Conservation (phyloP, 768 basidiomycete genomes). For the Pleurotus sapidus region DNA sequence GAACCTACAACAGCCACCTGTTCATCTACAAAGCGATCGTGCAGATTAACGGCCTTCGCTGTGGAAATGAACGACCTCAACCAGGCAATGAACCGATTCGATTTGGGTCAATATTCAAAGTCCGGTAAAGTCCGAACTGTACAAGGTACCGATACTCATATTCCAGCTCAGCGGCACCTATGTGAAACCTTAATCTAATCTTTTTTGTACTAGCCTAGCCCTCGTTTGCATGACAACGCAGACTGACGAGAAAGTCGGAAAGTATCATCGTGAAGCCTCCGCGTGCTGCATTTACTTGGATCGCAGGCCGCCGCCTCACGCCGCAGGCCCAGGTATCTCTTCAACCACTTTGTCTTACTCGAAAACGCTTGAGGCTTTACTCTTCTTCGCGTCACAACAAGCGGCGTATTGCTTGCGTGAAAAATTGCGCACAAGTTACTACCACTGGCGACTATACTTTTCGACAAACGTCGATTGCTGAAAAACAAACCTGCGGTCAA, state of each 20-base stretch:
- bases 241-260: background rate
- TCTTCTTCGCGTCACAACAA: too few species aligned
- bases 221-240: conserved; percentile 3
- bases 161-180: background rate
- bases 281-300: background rate
- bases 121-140: conserved; percentile 5
- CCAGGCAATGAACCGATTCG: conserved; percentile 1
- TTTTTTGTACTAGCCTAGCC: conserved; percentile 8
- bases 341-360: too few species aligned
- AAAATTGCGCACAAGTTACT: too few species aligned
- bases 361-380: too few species aligned
- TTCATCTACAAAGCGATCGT: background rate
- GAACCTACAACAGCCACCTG: background rate
- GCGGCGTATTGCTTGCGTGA: too few species aligned
- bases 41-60: background rate
- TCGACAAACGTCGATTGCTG: too few species aligned
- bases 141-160: background rate
- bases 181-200: conserved; percentile 7
- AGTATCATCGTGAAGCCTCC: conserved; percentile 7
- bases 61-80: conserved; percentile 2
- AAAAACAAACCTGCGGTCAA: too few species aligned
- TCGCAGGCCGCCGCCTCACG: too few species aligned
- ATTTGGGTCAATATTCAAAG: conserved; percentile 8
- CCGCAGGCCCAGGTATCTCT: too few species aligned
- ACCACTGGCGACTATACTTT: too few species aligned